Percentiles rank a stretch among this genome's conserved stretches.
Conservation (phyloP, 805 yeast genomes). For the Pachysolen tannophilus region DNA sequence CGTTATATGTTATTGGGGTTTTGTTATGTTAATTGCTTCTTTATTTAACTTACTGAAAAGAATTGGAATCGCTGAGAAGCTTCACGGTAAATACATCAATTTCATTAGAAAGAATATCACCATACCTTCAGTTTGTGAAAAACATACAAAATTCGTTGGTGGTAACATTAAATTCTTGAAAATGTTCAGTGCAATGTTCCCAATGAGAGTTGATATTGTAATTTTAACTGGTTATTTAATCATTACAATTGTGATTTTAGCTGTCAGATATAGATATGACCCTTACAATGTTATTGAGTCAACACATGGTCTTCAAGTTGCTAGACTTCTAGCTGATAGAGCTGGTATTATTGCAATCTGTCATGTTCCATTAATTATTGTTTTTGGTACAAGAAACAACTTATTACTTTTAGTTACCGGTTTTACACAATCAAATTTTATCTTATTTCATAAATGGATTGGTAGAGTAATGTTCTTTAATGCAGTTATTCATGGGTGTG, state of each 20-base stretch:
- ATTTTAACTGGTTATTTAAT: slow-evolving; percentile 18
- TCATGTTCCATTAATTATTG: slow-evolving; percentile 30
- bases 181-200: slow-evolving; percentile 15
- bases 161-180: slow-evolving; percentile 3
- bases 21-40: slow-evolving; percentile 28
- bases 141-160: slow-evolving; percentile 11
- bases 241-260: slow-evolving; percentile 17
- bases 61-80: slow-evolving; percentile 15
- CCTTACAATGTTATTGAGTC: not conserved
- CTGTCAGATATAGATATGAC: slow-evolving; percentile 12
- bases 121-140: slow-evolving; percentile 29
- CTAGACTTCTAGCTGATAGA: slow-evolving; percentile 18
- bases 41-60: slow-evolving; percentile 23
- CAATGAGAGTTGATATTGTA: slow-evolving; percentile 26
- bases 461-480: slow-evolving; percentile 41
- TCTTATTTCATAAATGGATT: slow-evolving; percentile 59
- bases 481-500: slow-evolving; percentile 31
- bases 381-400: slow-evolving; percentile 43
- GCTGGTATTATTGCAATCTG: slow-evolving; percentile 34
- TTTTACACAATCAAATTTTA: slow-evolving; percentile 32
- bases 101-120: slow-evolving; percentile 25
- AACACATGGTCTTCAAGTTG: not conserved
- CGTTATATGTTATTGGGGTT: slow-evolving; percentile 30
- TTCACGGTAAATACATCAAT: slow-evolving; percentile 26
- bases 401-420: slow-evolving; percentile 34